Evolutionary conservation across 2,329 filamentous ascomycete genomes (phyloP).

Genomic region (Xylariaceae sp.): DNA sequence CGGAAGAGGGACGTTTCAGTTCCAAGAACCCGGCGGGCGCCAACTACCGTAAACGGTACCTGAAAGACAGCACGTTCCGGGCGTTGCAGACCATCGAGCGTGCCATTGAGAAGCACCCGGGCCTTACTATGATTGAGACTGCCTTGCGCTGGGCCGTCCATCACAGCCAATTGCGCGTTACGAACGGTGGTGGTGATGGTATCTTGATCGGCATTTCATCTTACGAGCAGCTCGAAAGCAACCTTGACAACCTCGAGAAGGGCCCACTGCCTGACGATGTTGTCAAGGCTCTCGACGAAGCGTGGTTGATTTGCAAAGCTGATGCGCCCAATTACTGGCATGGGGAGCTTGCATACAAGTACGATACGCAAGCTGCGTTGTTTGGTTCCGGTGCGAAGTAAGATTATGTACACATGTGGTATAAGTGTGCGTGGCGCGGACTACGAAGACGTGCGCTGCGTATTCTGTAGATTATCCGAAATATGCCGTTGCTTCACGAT

Average conservation of each 20-base stretch:
- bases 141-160: constrained; percentile 76
- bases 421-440: not conserved
- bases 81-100: constrained; percentile 72
- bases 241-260: constrained; percentile 65
- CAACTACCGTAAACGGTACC: constrained; percentile 72
- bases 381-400: constrained; percentile 56
- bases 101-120: constrained; percentile 67
- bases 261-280: constrained; percentile 80
- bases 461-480: too few species aligned
- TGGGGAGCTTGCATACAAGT: constrained; percentile 68
- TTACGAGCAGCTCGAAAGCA: constrained; percentile 61
- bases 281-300: constrained; percentile 74
- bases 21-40: constrained; percentile 54
- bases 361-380: constrained; percentile 66
- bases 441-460: too few species aligned
- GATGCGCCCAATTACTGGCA: constrained; percentile 62
- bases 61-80: constrained; percentile 67
- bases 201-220: constrained; percentile 66
- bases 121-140: constrained; percentile 72
- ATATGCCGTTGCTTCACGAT: too few species aligned
- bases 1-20: constrained; percentile 73
- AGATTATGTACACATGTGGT: not conserved
- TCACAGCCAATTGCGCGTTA: constrained; percentile 66
- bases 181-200: constrained; percentile 60
- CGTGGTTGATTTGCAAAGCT: constrained; percentile 73